Conservation (phyloP, 768 basidiomycete species). For the Mycena belliarum region DNA sequence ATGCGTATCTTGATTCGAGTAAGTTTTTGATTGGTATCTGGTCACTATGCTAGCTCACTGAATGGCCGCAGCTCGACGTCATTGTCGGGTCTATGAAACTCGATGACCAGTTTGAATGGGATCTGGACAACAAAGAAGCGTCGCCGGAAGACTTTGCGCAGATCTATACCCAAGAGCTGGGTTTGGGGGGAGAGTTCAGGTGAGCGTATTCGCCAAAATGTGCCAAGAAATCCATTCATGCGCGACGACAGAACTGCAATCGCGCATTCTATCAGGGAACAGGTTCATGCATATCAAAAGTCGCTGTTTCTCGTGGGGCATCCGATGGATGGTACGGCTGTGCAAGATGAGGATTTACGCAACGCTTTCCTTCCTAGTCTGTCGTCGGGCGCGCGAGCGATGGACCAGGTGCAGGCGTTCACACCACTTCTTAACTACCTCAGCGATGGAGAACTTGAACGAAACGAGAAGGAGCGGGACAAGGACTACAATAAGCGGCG, state of each 20-base stretch:
- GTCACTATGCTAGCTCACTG: background rate
- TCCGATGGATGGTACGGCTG: constrained; percentile 71
- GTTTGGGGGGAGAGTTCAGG: constrained; percentile 91
- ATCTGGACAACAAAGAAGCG: constrained; percentile 75
- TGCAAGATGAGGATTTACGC: constrained; percentile 90
- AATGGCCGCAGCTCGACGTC: constrained; percentile 76
- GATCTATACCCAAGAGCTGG: constrained; percentile 82
- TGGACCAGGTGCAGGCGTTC: constrained; percentile 76
- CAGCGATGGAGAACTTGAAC: constrained; percentile 85
- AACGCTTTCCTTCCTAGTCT: constrained; percentile 87
- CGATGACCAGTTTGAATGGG: constrained; percentile 98
- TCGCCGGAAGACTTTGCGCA: constrained; percentile 94
- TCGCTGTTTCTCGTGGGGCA: constrained; percentile 90
- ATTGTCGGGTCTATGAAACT: constrained; percentile 91
- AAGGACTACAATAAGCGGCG: constrained; percentile 87
- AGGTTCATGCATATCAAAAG: constrained; percentile 89
- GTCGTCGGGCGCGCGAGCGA: constrained; percentile 65
- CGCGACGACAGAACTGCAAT: constrained; percentile 77
- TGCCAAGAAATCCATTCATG: background rate
- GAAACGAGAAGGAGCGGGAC: constrained; percentile 90
- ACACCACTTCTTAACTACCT: constrained; percentile 91
- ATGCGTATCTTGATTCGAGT: constrained; percentile 93
- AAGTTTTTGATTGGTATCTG: constrained; percentile 28
- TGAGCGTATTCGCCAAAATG: constrained; percentile 38
- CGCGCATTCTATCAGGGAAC: constrained; percentile 93